These are phyloP conservation scores for Eucalyptus cloeziana DNA, from an alignment of 345 rosid genomes.

Conservation along the genomic window DNA sequence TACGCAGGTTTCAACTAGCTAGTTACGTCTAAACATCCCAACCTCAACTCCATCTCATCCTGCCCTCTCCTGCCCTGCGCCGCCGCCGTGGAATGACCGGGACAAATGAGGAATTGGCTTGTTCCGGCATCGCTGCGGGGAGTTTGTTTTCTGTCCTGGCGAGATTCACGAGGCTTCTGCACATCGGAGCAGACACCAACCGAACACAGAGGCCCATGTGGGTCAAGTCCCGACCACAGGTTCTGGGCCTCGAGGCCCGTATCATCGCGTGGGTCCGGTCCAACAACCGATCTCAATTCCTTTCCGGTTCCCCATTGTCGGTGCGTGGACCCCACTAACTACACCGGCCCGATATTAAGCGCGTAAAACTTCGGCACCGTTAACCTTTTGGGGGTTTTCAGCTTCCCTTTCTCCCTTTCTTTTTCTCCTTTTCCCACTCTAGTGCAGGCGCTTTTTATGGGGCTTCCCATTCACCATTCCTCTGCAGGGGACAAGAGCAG, in stretches of 20 bases:
- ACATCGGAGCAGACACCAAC: not conserved
- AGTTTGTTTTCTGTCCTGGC: not conserved
- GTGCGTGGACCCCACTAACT: not conserved
- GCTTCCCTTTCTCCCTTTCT: not conserved
- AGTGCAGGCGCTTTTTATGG: not conserved
- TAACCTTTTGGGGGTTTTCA: not conserved
- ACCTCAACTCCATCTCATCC: not conserved
- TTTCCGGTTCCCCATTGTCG: not conserved
- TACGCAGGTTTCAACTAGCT: not conserved
- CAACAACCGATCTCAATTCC: not conserved
- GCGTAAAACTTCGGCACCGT: not conserved
- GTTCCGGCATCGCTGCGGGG: not conserved
- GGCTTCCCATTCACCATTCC: not conserved
- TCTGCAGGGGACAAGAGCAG: not conserved
- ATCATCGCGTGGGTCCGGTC: not conserved
- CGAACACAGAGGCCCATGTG: not conserved
- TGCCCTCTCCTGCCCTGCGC: not conserved
- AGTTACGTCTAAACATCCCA: not conserved
- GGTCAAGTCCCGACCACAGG: not conserved
- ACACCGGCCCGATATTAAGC: not conserved
- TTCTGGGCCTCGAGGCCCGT: not conserved
- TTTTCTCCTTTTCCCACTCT: not conserved
- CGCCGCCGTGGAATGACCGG: not conserved
- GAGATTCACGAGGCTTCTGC: not conserved
- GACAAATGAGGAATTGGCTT: not conserved